A percentile compares a stretch with the other conserved stretches of the same genome.
phyloP scores from a whole-genome alignment of 371 early-diverging fungal species.

The Actinomortierella ambigua region DNA sequence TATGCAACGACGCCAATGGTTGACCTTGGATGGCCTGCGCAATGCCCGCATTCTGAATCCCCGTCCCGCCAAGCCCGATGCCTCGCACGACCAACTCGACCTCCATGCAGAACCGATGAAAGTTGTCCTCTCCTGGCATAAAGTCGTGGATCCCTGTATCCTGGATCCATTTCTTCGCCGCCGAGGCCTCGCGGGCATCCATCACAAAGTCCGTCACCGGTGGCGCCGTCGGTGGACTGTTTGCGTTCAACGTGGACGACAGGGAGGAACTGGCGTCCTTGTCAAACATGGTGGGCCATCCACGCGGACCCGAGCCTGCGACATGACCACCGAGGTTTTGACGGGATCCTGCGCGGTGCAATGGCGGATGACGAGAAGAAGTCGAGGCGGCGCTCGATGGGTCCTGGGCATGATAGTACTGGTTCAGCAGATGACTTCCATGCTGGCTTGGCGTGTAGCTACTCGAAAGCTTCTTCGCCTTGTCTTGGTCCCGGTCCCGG shows the following conservation, averaged over 20 bases:
- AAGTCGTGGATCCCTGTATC: conserved; percentile 44
- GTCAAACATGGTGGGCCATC: neutral
- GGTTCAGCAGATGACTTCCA: neutral
- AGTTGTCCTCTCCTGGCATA: conserved; percentile 49
- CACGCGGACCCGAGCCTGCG: neutral
- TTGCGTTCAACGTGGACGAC: neutral
- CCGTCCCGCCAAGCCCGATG: conserved; percentile 39
- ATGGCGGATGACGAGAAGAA: no score
- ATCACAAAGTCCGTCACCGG: conserved; percentile 29
- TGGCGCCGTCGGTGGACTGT: neutral
- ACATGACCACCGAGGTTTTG: no score
- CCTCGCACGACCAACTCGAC: conserved; percentile 38
- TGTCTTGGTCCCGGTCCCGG: conserved; percentile 2
- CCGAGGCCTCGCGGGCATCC: conserved; percentile 36
- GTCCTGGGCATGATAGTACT: no score
- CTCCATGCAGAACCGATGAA: conserved; percentile 50
- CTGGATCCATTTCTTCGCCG: conserved; percentile 38
- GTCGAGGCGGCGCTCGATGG: no score
- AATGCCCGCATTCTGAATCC: conserved; percentile 30
- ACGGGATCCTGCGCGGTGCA: no score
- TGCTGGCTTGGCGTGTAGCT: conserved; percentile 18
- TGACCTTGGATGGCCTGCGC: conserved; percentile 21
- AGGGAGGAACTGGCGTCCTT: neutral
- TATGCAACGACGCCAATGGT: conserved; percentile 8
- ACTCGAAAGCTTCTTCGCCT: conserved; percentile 10